phyloP scores from a whole-genome alignment of 495 filamentous ascomycete species.

The Daldinia grandis region DNA sequence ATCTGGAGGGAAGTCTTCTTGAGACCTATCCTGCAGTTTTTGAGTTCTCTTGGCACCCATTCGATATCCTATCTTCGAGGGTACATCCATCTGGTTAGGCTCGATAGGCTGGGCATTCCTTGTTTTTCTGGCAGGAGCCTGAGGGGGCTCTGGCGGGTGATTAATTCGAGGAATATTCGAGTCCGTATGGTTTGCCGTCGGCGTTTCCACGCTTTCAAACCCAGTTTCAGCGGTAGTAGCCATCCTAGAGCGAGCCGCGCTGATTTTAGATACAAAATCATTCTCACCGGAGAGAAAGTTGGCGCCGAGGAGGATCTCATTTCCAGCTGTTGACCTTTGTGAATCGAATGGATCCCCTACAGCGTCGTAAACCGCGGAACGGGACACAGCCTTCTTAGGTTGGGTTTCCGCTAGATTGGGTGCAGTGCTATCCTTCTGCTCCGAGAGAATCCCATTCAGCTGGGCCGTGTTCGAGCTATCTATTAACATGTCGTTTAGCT shows the following conservation, averaged over 20 bases:
- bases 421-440: conserved; percentile 44
- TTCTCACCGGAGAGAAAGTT: conserved; percentile 51
- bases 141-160: conserved; percentile 64
- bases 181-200: conserved; percentile 47
- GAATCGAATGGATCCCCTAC: conserved; percentile 54
- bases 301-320: conserved; percentile 46
- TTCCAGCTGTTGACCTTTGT: conserved; percentile 47
- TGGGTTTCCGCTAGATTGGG: conserved; percentile 44
- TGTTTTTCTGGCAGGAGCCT: conserved; percentile 70
- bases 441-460: conserved; percentile 32
- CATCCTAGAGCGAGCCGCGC: conserved; percentile 49
- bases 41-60: conserved; percentile 57
- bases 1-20: conserved; percentile 44
- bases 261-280: conserved; percentile 54
- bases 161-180: conserved; percentile 47
- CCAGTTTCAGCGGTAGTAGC: conserved; percentile 34
- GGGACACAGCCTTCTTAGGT: conserved; percentile 48
- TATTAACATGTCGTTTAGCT: conserved; percentile 62
- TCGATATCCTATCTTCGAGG: conserved; percentile 69
- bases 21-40: conserved; percentile 56
- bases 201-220: conserved; percentile 53
- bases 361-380: conserved; percentile 49
- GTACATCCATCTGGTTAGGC: conserved; percentile 63
- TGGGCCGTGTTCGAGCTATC: conserved; percentile 49
- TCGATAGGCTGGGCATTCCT: conserved; percentile 66